These are phyloP conservation scores for Aquilaria yunnanensis DNA, from an alignment of 345 rosid species.

Conservation along the genomic window DNA sequence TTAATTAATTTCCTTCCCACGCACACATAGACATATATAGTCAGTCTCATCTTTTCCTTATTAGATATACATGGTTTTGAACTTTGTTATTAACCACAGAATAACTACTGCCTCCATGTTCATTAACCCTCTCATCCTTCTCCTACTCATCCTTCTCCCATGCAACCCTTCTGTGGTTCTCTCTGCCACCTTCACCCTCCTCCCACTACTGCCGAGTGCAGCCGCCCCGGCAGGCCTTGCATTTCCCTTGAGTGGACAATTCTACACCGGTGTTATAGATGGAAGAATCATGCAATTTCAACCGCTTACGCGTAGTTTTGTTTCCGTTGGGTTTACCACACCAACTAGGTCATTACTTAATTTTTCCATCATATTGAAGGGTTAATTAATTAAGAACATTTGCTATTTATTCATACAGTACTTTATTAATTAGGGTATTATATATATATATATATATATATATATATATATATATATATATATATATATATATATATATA, in stretches of 20 bases:
- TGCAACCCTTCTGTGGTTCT: not conserved
- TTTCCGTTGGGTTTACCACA: slow-evolving; percentile 1
- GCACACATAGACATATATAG: too few species aligned
- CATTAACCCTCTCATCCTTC: too few species aligned
- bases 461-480: not conserved
- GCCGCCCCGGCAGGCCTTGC: slow-evolving; percentile 4
- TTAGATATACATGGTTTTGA: too few species aligned
- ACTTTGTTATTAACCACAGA: too few species aligned
- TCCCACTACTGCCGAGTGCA: not conserved
- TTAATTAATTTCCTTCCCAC: too few species aligned
- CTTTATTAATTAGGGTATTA: too few species aligned
- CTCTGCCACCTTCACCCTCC: not conserved
- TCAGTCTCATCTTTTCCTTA: too few species aligned
- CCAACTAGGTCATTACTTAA: slow-evolving; percentile 4
- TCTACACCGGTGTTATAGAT: slow-evolving; percentile 6
- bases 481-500: not conserved
- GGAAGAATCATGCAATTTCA: slow-evolving; percentile 7
- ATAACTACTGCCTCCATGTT: too few species aligned
- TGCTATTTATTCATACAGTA: too few species aligned
- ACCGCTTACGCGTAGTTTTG: not conserved
- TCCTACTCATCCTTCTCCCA: too few species aligned
- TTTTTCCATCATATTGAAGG: not conserved
- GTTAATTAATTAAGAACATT: too few species aligned
- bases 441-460: not conserved
- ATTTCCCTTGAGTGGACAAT: not conserved